Conservation (phyloP, 176 grass and related monocot genomes). For the Saccharum officinarum region DNA sequence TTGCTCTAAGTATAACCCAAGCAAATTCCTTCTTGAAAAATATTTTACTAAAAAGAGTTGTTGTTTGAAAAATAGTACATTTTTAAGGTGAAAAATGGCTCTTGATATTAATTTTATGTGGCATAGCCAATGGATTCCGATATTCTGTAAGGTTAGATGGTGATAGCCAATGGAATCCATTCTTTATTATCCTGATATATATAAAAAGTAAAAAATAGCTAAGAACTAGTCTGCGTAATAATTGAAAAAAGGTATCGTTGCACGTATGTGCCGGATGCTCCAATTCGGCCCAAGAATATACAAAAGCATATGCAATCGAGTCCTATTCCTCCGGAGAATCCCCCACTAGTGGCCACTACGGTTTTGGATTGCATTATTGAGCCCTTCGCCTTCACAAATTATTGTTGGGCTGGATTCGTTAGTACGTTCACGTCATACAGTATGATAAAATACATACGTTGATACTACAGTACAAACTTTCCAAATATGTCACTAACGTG, state of each 20-base stretch:
- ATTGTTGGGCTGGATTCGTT: not conserved
- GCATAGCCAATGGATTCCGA: not conserved
- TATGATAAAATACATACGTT: no score
- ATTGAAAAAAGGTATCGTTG: not conserved
- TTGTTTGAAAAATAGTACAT: not conserved
- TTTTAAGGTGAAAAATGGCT: not conserved
- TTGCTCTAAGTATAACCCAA: not conserved
- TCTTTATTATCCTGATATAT: not conserved
- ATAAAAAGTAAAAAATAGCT: not conserved
- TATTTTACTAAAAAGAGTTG: not conserved
- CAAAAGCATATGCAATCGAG: not conserved
- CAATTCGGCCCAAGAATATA: not conserved
- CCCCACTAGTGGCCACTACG: not conserved
- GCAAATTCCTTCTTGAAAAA: not conserved
- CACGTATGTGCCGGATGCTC: not conserved
- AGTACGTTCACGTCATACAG: no score
- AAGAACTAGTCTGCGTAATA: not conserved
- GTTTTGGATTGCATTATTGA: not conserved
- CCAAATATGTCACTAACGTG: no score
- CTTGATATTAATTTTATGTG: not conserved
- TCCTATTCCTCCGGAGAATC: not conserved
- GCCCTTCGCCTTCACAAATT: not conserved
- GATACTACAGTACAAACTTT: no score
- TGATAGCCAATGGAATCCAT: not conserved
- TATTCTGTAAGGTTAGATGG: not conserved